Percentiles rank a stretch among this genome's conserved stretches.
Evolutionary conservation across 1,284 basidiomycete genomes (phyloP).

Genomic region (Inonotus hispidus): DNA sequence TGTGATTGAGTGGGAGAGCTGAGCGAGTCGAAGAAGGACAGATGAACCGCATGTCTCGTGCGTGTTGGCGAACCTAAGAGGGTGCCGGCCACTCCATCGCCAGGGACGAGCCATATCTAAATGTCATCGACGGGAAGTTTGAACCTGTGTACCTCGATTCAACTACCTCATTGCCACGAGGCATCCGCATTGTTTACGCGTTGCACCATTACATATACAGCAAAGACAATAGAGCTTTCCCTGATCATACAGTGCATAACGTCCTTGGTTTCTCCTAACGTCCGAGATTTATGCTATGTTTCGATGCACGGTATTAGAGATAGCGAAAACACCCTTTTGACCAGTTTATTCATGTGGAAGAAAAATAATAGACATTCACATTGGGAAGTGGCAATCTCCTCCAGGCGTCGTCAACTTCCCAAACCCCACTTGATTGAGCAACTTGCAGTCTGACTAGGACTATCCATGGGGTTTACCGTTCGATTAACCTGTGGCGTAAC

Average conservation of each 20-base stretch:
- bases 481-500: too few species aligned
- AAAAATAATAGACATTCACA: too few species aligned
- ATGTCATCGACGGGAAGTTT: not conserved
- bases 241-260: not conserved
- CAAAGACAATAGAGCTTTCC: not conserved
- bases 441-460: too few species aligned
- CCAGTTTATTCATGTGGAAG: too few species aligned
- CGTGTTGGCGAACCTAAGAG: slow-evolving; percentile 12
- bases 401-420: too few species aligned
- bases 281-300: too few species aligned
- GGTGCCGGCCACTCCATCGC: not conserved
- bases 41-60: slow-evolving; percentile 10
- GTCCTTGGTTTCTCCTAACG: not conserved
- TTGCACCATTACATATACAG: not conserved
- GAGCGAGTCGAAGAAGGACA: slow-evolving; percentile 10
- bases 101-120: slow-evolving; percentile 4
- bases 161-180: slow-evolving; percentile 10
- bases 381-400: too few species aligned
- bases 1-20: slow-evolving; percentile 9
- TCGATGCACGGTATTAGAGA: too few species aligned
- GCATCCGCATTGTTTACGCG: slow-evolving; percentile 7
- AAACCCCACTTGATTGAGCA: too few species aligned
- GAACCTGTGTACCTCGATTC: not conserved
- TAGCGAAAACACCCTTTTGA: too few species aligned
- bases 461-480: too few species aligned